Evolutionary conservation across 1,139 yeast genomes (phyloP).

Genomic region (Yamadazyma triangularis): DNA sequence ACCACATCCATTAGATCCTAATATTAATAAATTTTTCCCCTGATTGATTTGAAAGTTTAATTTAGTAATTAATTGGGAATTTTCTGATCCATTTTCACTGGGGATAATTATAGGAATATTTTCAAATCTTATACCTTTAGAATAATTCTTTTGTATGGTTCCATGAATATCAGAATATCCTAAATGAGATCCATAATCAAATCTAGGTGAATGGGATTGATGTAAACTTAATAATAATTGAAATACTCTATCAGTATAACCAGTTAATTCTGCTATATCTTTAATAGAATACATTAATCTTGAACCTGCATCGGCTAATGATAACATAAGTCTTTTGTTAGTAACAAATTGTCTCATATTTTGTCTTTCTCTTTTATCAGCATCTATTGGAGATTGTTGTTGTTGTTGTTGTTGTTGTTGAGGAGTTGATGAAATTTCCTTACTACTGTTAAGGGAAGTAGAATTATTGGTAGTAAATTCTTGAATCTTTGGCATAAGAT

Average conservation of each 20-base stretch:
- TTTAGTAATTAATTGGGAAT: conserved; percentile 48
- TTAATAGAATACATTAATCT: conserved; percentile 92
- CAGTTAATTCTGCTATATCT: conserved; percentile 87
- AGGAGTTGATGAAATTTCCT: too few relatives aligned
- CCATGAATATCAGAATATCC: conserved; percentile 64
- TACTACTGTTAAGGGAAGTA: too few relatives aligned
- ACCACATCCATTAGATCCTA: conserved; percentile 89
- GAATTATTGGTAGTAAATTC: conserved; percentile 5
- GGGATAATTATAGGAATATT: conserved; percentile 83
- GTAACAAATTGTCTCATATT: conserved; percentile 88
- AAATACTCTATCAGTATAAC: conserved; percentile 85
- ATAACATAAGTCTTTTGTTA: conserved; percentile 83
- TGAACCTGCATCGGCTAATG: conserved; percentile 96
- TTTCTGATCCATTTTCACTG: conserved; percentile 51
- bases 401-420: too few relatives aligned
- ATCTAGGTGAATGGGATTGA: conserved; percentile 70
- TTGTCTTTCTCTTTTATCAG: conserved; percentile 28
- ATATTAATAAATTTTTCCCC: conserved; percentile 62
- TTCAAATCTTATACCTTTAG: conserved; percentile 74
- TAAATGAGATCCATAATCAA: conserved; percentile 57
- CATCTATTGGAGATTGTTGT: neutral
- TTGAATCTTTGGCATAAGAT: conserved; percentile 27
- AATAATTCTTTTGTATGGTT: conserved; percentile 71
- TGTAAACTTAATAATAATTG: conserved; percentile 71
- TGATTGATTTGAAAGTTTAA: conserved; percentile 61